phyloP scores from a whole-genome alignment of 1,284 basidiomycete genomes.

The Heterobasidion annosum region DNA sequence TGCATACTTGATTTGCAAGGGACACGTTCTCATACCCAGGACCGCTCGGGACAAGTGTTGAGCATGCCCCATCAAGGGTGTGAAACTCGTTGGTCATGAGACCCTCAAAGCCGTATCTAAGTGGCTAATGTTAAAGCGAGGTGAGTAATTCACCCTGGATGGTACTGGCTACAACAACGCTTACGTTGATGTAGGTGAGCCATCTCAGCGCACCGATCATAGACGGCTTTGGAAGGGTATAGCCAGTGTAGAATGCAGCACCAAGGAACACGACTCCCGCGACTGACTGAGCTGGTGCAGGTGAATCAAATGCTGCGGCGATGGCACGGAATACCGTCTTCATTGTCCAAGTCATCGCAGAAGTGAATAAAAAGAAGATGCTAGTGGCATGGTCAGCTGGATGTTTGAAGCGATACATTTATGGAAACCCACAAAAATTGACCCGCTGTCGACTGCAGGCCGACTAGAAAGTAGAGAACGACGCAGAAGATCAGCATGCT shows the following conservation, averaged over 20 bases:
- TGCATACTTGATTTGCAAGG: constrained; percentile 51
- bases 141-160: neutral
- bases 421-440: constrained; percentile 47
- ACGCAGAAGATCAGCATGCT: constrained; percentile 42
- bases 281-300: constrained; percentile 50
- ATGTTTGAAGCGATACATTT: neutral
- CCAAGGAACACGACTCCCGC: constrained; percentile 44
- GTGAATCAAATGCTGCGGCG: constrained; percentile 42
- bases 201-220: constrained; percentile 62
- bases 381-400: constrained; percentile 19
- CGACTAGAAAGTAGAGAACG: constrained; percentile 62
- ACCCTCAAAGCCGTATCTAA: constrained; percentile 40
- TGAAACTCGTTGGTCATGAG: constrained; percentile 51
- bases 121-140: constrained; percentile 22
- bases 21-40: constrained; percentile 44
- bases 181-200: constrained; percentile 54
- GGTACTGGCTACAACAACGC: constrained; percentile 17
- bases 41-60: constrained; percentile 34
- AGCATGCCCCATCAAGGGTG: constrained; percentile 30
- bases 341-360: constrained; percentile 43
- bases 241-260: constrained; percentile 40
- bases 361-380: constrained; percentile 43
- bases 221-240: constrained; percentile 37
- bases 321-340: constrained; percentile 53
- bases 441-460: constrained; percentile 37